These are phyloP conservation scores for Apiotrichum laibachii DNA, from an alignment of 1,284 basidiomycete species.

Conservation along the genomic window DNA sequence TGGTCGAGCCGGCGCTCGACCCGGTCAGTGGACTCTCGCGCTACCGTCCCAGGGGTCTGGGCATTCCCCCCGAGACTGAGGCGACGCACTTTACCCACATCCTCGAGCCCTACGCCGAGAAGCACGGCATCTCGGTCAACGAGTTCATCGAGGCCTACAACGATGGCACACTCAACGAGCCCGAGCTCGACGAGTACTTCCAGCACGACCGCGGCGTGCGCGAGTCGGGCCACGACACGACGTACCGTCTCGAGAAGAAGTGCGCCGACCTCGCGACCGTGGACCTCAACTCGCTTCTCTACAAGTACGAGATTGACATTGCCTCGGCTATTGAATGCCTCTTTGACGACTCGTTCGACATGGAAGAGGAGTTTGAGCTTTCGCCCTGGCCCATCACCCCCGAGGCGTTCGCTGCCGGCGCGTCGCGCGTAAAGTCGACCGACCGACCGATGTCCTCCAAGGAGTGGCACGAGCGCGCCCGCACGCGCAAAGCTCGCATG, in stretches of 20 bases:
- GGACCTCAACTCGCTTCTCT: constrained; percentile 79
- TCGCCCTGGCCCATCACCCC: constrained; percentile 86
- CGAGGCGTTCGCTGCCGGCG: constrained; percentile 63
- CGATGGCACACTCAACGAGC: constrained; percentile 76
- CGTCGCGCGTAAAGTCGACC: constrained; percentile 62
- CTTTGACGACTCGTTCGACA: constrained; percentile 83
- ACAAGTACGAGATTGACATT: constrained; percentile 92
- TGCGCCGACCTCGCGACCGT: constrained; percentile 94
- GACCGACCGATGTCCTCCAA: constrained; percentile 66
- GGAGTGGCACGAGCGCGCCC: constrained; percentile 87
- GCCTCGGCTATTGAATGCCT: constrained; percentile 90
- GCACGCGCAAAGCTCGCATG: constrained; percentile 75
- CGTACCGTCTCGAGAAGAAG: constrained; percentile 89
- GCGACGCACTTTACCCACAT: constrained; percentile 97
- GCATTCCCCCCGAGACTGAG: constrained; percentile 97
- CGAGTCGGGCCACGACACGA: constrained; percentile 94
- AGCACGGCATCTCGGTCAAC: constrained; percentile 90
- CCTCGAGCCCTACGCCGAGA: constrained; percentile 87
- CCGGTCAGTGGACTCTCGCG: constrained; percentile 88
- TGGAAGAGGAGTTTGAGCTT: constrained; percentile 88
- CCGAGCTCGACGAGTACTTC: constrained; percentile 93
- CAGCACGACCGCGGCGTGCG: constrained; percentile 92
- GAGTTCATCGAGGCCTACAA: constrained; percentile 98
- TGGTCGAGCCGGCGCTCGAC: constrained; percentile 87
- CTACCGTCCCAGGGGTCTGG: constrained; percentile 88